A percentile compares a stretch with the other conserved stretches of the same genome.
phyloP scores from a whole-genome alignment of 371 early-diverging fungal genomes.

The Mucor mucedo region DNA sequence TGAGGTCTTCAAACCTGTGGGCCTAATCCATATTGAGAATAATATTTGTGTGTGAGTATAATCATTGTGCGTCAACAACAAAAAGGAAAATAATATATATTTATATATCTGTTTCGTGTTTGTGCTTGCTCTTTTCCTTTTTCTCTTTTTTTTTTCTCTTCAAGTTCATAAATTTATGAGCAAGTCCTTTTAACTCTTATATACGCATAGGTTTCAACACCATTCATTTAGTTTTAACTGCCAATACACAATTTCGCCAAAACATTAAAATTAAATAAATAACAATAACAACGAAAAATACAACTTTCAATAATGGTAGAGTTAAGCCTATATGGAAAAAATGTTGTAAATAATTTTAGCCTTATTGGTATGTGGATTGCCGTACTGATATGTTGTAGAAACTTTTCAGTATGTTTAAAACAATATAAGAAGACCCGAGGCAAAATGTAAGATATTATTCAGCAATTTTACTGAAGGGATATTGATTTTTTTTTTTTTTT shows the following conservation, averaged over 20 bases:
- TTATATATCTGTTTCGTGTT: background rate
- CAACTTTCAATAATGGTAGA: constrained; percentile 31
- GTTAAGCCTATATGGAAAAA: constrained; percentile 41
- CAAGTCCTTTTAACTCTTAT: no score
- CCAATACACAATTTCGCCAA: background rate
- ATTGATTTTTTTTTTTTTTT: background rate
- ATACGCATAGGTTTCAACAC: no score
- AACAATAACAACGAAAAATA: background rate
- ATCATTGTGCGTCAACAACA: background rate
- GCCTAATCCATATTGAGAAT: background rate
- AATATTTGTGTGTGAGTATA: background rate
- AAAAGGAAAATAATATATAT: background rate
- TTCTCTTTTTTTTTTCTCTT: background rate
- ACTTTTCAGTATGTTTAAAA: constrained; percentile 37
- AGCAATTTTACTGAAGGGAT: background rate
- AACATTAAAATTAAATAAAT: background rate
- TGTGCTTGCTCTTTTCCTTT: background rate
- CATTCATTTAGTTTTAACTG: no score
- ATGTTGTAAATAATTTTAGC: constrained; percentile 47
- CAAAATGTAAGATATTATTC: constrained; percentile 36
- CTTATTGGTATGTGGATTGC: constrained; percentile 56
- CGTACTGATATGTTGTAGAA: constrained; percentile 42
- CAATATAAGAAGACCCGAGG: constrained; percentile 49
- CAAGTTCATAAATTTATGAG: no score
- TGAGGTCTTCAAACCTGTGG: background rate